These are phyloP conservation scores for Penstemon newberryi DNA, from an alignment of 257 asterid genomes.

Conservation along the genomic window DNA sequence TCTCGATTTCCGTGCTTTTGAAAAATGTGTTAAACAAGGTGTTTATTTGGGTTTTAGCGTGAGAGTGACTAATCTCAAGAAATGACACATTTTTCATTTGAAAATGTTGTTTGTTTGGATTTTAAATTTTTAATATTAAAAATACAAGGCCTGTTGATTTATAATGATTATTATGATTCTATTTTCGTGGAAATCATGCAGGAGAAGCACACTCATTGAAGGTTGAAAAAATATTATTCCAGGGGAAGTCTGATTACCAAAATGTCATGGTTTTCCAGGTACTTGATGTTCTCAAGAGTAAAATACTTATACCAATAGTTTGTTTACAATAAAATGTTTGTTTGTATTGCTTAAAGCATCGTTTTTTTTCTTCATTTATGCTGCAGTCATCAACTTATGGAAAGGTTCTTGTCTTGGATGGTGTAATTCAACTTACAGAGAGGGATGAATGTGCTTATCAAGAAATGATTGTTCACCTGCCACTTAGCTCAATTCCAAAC, in stretches of 20 bases:
- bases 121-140: no score
- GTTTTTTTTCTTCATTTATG: constrained; percentile 22
- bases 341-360: not conserved
- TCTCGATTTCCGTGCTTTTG: no score
- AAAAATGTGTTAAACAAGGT: no score
- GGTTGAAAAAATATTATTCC: constrained; percentile 79
- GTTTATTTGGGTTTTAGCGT: no score
- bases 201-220: constrained; percentile 98
- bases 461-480: constrained; percentile 96
- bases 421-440: constrained; percentile 95
- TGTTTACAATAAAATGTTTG: no score
- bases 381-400: constrained; percentile 90
- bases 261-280: constrained; percentile 95
- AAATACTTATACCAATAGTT: no score
- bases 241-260: constrained; percentile 93
- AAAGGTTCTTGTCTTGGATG: constrained; percentile 96
- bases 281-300: not conserved
- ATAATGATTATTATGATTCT: not conserved
- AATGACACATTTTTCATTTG: no score
- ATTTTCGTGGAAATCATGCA: constrained; percentile 40
- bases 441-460: constrained; percentile 99
- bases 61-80: no score
- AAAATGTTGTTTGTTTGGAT: no score
- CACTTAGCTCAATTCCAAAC: constrained; percentile 84
- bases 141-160: no score